Base-by-base conservation (phyloP, 345 rosid species). In the Euphorbia pulcherrima region DNA sequence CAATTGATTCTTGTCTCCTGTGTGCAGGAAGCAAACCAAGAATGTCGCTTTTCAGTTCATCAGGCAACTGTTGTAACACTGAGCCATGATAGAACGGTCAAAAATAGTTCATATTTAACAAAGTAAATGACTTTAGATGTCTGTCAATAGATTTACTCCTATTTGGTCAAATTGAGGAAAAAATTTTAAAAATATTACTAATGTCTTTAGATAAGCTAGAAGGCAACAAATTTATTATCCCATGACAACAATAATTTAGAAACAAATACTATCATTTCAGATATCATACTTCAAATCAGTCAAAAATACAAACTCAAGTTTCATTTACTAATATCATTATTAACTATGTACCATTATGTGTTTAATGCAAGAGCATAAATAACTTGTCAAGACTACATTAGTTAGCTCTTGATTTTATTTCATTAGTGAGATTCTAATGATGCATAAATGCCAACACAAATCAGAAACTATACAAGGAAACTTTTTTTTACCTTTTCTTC, bases 31-130 rank as follows among this genome's bases (percentile, higher is more conserved):
- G 87, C 68, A 69, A 74, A 78, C 82, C 88, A 71, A 87, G 72
- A 59, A 93, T 79, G 75, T 82, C 90, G 64, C 70, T 82, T 77
- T 88, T 87, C 79, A 88, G 67, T 70, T 86, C 93, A 64, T 88
- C 92, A 55, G 97, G 98, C 80, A 92, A 81, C 69, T 88, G 85
- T 69, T 87, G 93, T 68, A 90, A 79, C 70, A 90, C 96, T 7
- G 88, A 85, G 50, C n/a, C n/a, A n/a, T n/a, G n/a, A n/a, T n/a
- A n/a, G n/a, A n/a, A n/a, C n/a, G n/a, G n/a, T n/a, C n/a, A n/a
- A n/a, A n/a, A n/a, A n/a, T n/a, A n/a, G n/a, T n/a, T n/a, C n/a
- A n/a, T n/a, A n/a, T n/a, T n/a, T n/a, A n/a, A n/a, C n/a, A n/a
- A n/a, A n/a, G n/a, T n/a, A n/a, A n/a, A n/a, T n/a, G n/a, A n/a